Conservation (phyloP, 2,329 filamentous ascomycete species). For the Aureobasidium leucospermi region DNA sequence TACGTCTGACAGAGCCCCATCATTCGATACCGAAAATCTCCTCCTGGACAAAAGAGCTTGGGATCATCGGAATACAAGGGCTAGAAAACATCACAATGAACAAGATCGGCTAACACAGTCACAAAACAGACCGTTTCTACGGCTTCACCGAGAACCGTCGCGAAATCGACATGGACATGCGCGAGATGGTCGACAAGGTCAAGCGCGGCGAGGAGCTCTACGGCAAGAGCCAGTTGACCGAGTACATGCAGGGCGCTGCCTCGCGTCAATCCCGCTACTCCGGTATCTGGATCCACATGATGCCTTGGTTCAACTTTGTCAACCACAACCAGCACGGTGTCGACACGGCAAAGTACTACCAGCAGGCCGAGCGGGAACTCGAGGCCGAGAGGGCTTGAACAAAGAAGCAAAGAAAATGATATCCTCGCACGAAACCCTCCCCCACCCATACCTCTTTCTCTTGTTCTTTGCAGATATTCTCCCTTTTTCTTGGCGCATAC, state of each 20-base stretch:
- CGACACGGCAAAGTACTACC: slow-evolving; percentile 97
- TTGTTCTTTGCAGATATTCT: not conserved
- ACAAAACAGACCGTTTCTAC: slow-evolving; percentile 75
- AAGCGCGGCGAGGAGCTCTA: slow-evolving; percentile 88
- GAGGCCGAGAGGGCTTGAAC: slow-evolving; percentile 58
- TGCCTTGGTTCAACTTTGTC: slow-evolving; percentile 98
- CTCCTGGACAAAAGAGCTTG: not conserved
- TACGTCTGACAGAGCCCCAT: slow-evolving; percentile 44
- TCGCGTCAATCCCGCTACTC: slow-evolving; percentile 89
- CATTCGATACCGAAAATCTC: not conserved
- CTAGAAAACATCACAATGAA: not conserved
- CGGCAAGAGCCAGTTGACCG: slow-evolving; percentile 67
- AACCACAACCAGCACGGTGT: slow-evolving; percentile 94
- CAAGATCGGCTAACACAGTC: not conserved
- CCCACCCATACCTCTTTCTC: not conserved
- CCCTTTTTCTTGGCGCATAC: not conserved
- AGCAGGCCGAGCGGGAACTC: slow-evolving; percentile 86
- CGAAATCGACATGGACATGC: slow-evolving; percentile 94
- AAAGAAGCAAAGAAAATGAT: not conserved
- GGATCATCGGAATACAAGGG: not conserved
- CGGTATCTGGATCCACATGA: slow-evolving; percentile 70
- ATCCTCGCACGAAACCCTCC: not conserved
- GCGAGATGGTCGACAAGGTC: slow-evolving; percentile 94
- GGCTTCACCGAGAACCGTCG: slow-evolving; percentile 87
- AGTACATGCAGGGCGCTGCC: slow-evolving; percentile 91